A percentile compares a stretch with the other conserved stretches of the same genome.
These are phyloP conservation scores for Fusarium falciforme DNA, from an alignment of 2,329 filamentous ascomycete genomes.

Conservation along the genomic window DNA sequence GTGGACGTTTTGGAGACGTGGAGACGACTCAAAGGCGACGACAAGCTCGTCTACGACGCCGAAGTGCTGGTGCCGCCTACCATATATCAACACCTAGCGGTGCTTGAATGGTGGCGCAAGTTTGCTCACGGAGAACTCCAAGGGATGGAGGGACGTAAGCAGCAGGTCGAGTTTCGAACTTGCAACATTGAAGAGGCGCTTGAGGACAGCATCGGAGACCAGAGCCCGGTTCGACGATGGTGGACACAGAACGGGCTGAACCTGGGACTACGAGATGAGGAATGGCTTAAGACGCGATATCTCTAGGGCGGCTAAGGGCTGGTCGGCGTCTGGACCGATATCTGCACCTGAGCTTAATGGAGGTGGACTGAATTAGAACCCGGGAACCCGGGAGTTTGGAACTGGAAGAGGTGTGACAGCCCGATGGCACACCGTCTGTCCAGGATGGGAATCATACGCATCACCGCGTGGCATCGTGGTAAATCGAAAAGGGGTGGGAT, in stretches of 20 bases:
- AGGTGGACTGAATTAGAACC: constrained; percentile 11
- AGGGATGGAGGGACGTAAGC: constrained; percentile 64
- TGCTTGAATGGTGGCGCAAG: constrained; percentile 92
- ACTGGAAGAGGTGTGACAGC: constrained; percentile 10
- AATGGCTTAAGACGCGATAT: constrained; percentile 88
- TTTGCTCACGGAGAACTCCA: constrained; percentile 68
- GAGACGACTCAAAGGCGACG: constrained; percentile 75
- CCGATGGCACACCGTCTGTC: background rate
- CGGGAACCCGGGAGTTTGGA: constrained; percentile 16
- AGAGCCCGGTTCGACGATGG: constrained; percentile 82
- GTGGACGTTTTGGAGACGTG: constrained; percentile 87
- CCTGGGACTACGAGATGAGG: constrained; percentile 82
- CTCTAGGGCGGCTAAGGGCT: constrained; percentile 56
- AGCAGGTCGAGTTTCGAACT: constrained; percentile 90
- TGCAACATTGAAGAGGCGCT: constrained; percentile 96
- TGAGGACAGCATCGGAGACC: constrained; percentile 83
- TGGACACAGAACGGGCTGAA: constrained; percentile 89
- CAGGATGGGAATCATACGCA: constrained; percentile 12
- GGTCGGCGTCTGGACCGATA: background rate
- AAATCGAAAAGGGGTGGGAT: constrained; percentile 18
- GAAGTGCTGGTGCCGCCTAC: constrained; percentile 89
- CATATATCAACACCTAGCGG: constrained; percentile 83
- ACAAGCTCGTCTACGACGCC: constrained; percentile 78
- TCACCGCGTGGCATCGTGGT: constrained; percentile 21
- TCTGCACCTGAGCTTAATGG: constrained; percentile 1